Percentiles rank a stretch among this genome's conserved stretches.
Conservation (phyloP, 2,329 filamentous ascomycete species). For the Cytospora schulzeri region DNA sequence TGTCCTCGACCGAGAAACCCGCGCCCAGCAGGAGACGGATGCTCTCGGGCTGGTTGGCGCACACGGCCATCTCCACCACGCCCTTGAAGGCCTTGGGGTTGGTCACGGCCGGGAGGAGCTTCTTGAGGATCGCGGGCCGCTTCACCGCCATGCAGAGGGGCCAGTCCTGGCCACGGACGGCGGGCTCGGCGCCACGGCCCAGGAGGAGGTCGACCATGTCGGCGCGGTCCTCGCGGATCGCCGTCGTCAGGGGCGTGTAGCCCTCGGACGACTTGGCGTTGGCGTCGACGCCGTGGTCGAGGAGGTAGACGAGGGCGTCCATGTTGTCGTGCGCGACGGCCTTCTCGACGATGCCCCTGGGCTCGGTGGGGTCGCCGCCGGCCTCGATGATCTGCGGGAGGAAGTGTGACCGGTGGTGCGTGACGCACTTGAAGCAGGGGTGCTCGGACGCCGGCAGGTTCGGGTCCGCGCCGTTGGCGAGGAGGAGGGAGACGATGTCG, state of each 20-base stretch:
- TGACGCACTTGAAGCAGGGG: conserved; percentile 69
- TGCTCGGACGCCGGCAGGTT: conserved; percentile 66
- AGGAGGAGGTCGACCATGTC: conserved; percentile 64
- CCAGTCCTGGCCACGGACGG: conserved; percentile 68
- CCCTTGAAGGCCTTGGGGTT: conserved; percentile 66
- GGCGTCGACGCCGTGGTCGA: conserved; percentile 60
- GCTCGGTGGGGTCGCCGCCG: conserved; percentile 59
- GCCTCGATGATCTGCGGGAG: conserved; percentile 61
- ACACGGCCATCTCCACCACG: conserved; percentile 68
- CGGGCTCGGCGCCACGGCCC: conserved; percentile 61
- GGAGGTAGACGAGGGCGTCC: conserved; percentile 61
- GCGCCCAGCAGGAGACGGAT: conserved; percentile 66
- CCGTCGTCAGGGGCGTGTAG: conserved; percentile 65
- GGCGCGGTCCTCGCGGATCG: conserved; percentile 60
- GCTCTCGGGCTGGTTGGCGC: conserved; percentile 66
- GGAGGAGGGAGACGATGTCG: conserved; percentile 63
- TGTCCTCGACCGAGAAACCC: conserved; percentile 69
- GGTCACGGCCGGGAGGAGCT: conserved; percentile 57
- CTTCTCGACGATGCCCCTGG: conserved; percentile 67
- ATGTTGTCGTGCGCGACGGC: conserved; percentile 64
- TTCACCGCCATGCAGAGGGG: conserved; percentile 69
- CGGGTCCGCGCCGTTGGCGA: conserved; percentile 60
- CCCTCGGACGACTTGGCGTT: conserved; percentile 62
- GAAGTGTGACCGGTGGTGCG: conserved; percentile 63
- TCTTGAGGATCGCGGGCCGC: conserved; percentile 60